phyloP scores from a whole-genome alignment of 2,329 filamentous ascomycete species.

The Pezicula radicicola region DNA sequence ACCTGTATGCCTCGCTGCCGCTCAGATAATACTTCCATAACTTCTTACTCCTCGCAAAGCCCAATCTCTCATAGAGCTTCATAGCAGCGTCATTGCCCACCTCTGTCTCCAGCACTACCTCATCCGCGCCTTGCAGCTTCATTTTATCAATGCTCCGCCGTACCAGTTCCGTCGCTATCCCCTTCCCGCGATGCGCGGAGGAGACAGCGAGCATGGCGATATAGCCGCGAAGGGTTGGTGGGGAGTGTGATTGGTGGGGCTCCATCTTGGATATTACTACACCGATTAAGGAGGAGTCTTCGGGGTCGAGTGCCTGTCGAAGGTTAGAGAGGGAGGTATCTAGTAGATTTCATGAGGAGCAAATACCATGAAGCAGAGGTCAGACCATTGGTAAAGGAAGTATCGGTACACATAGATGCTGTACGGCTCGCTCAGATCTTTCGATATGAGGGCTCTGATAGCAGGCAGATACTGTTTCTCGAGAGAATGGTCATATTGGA shows the following conservation, averaged over 20 bases:
- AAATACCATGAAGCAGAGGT: constrained; percentile 89
- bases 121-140: constrained; percentile 79
- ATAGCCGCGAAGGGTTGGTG: constrained; percentile 76
- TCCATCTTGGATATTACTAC: constrained; percentile 96
- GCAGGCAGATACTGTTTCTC: constrained; percentile 71
- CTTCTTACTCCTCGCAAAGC: constrained; percentile 89
- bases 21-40: constrained; percentile 95
- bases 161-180: constrained; percentile 88
- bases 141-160: constrained; percentile 88
- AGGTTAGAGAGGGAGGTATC: neutral
- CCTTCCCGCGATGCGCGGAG: constrained; percentile 73
- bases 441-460: constrained; percentile 90
- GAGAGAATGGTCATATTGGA: constrained; percentile 59
- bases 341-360: neutral
- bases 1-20: constrained; percentile 87
- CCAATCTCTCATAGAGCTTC: constrained; percentile 87
- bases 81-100: constrained; percentile 88
- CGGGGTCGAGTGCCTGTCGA: constrained; percentile 54
- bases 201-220: constrained; percentile 98
- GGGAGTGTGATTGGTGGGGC: constrained; percentile 78
- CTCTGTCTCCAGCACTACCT: constrained; percentile 95
- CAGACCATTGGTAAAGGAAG: constrained; percentile 95
- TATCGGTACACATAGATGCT: constrained; percentile 99
- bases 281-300: constrained; percentile 68
- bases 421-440: constrained; percentile 95